These are phyloP conservation scores for Babesia bigemina DNA, from an alignment of 169 alveolate genomes.

Conservation along the genomic window DNA sequence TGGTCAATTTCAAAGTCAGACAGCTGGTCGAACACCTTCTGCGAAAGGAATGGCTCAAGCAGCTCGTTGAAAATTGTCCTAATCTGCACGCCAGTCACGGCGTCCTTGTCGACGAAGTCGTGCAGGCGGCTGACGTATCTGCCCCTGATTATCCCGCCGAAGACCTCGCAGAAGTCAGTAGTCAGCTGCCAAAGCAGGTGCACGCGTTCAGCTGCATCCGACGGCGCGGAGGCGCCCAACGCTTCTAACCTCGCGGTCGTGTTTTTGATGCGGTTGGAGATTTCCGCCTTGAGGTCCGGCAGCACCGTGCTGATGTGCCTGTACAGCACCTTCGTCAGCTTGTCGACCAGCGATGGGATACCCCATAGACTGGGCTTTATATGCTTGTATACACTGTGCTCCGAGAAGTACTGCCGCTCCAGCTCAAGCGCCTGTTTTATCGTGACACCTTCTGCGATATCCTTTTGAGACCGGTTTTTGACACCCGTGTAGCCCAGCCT, in stretches of 20 bases:
- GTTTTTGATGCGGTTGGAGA: conserved; percentile 77
- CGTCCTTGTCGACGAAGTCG: conserved; percentile 77
- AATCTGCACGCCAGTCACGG: conserved; percentile 86
- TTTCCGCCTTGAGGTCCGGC: conserved; percentile 95
- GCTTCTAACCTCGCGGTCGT: conserved; percentile 81
- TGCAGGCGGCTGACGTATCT: conserved; percentile 90
- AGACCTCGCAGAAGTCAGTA: conserved; percentile 96
- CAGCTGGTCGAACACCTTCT: conserved; percentile 81
- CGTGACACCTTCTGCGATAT: conserved; percentile 88
- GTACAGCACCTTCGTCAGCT: conserved; percentile 93
- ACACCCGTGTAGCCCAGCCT: conserved; percentile 97
- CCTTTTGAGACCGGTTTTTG: conserved; percentile 91
- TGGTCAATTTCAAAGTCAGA: conserved; percentile 93
- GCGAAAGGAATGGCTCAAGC: conserved; percentile 86
- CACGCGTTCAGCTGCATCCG: conserved; percentile 88
- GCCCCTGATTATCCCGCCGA: conserved; percentile 93
- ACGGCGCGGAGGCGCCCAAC: conserved; percentile 92
- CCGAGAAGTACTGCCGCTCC: conserved; percentile 90
- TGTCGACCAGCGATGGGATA: conserved; percentile 92
- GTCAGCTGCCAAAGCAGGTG: conserved; percentile 97
- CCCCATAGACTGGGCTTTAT: conserved; percentile 92
- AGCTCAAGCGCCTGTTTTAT: conserved; percentile 88
- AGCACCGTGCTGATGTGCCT: conserved; percentile 94
- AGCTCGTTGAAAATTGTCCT: conserved; percentile 88
- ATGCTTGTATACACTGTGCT: conserved; percentile 92